Percentiles rank a stretch among this genome's conserved stretches.
phyloP scores from a whole-genome alignment of 805 yeast species.

The Nakazawaea holstii region DNA sequence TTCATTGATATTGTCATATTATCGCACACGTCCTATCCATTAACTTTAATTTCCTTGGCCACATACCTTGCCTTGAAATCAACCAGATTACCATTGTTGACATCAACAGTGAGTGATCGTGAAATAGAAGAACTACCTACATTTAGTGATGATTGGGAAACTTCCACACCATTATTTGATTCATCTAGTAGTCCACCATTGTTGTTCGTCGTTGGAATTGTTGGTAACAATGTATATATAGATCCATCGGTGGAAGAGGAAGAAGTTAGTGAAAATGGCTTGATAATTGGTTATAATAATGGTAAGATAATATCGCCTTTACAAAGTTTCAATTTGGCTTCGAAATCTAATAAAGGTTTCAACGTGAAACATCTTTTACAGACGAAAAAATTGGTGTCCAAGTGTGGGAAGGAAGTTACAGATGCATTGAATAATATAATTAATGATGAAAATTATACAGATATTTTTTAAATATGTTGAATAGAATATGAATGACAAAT shows the following conservation, averaged over 20 bases:
- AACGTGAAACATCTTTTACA: conserved; percentile 39
- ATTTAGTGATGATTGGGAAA: conserved; percentile 84
- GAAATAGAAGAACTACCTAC: conserved; percentile 85
- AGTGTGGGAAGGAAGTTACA: conserved; percentile 59
- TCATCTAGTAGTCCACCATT: conserved; percentile 58
- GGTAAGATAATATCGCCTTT: conserved; percentile 71
- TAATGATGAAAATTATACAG: conserved; percentile 4
- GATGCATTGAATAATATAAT: conserved; percentile 48
- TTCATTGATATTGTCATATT: conserved; percentile 77
- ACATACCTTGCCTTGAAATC: conserved; percentile 76
- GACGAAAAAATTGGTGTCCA: conserved; percentile 52
- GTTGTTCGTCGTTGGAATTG: conserved; percentile 67
- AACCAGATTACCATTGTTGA: conserved; percentile 67
- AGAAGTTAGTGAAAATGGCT: conserved; percentile 80
- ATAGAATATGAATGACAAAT: conserved; percentile 85
- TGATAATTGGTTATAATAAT: conserved; percentile 66
- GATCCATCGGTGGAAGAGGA: conserved; percentile 92
- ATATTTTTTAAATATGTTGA: conserved; percentile 37
- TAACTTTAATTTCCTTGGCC: conserved; percentile 75
- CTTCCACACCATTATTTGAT: conserved; percentile 39
- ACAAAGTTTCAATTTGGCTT: conserved; percentile 55
- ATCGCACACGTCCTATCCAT: conserved; percentile 74
- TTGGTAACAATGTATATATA: conserved; percentile 61
- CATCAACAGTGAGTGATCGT: conserved; percentile 60
- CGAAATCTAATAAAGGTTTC: conserved; percentile 52